Evolutionary conservation across 108 stramenopile genomes (phyloP).

Genomic region (Pseudonitzschia multiseries): DNA sequence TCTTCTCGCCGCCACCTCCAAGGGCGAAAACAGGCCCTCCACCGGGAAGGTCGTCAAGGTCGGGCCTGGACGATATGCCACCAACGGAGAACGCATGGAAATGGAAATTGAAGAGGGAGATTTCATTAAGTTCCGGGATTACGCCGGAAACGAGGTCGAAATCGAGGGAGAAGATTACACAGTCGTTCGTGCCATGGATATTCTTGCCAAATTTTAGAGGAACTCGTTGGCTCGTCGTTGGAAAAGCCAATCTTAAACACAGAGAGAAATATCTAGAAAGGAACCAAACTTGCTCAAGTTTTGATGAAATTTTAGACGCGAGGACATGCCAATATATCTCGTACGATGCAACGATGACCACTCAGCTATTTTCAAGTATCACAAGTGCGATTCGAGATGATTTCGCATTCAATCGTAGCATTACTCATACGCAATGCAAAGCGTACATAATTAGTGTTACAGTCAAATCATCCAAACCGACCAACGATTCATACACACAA

Average conservation of each 20-base stretch:
- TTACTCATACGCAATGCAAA: no score
- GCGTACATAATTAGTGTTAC: no score
- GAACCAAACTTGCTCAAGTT: neutral
- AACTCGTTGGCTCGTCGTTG: neutral
- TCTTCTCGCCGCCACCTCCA: slow-evolving; percentile 54
- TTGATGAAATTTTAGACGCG: neutral
- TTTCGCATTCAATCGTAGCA: no score
- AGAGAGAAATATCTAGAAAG: neutral
- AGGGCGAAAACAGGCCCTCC: slow-evolving; percentile 51
- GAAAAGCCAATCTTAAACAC: neutral
- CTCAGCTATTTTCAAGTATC: neutral
- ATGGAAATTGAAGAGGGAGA: slow-evolving; percentile 84
- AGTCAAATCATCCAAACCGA: no score
- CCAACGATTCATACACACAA: no score
- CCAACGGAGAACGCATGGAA: slow-evolving; percentile 75
- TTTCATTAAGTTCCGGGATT: slow-evolving; percentile 85
- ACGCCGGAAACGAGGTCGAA: slow-evolving; percentile 80
- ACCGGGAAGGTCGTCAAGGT: slow-evolving; percentile 86
- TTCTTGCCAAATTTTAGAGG: slow-evolving; percentile 81
- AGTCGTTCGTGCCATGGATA: slow-evolving; percentile 79
- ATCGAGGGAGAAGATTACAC: slow-evolving; percentile 84
- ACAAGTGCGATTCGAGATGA: no score
- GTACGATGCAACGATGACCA: neutral
- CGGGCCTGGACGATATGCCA: slow-evolving; percentile 81
- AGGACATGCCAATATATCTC: neutral